Evolutionary conservation across 129 eudicot species (phyloP), one percentile per base, ranked within the genome.

Genomic region (Logfia minima): DNA sequence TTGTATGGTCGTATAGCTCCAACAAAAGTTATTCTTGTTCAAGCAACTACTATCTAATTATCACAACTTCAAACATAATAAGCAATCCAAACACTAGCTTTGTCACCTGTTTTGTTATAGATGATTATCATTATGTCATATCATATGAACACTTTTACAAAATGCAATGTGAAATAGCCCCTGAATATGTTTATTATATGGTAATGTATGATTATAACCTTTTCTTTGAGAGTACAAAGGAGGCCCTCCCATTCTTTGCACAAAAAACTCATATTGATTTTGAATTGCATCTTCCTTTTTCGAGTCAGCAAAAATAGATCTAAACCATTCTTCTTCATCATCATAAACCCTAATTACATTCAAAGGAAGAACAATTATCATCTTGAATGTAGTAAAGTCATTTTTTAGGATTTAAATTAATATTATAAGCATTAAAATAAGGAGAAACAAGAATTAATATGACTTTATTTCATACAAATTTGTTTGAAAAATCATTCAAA

Each of bases 161-260:
- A 5, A 5, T 7, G 37, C 37, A 17, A 17, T 52, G 19, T 16
- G 8, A 52, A 52, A 18, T 2, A 53, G 8, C 21, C 8, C 58
- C 6, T 53, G 60, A 18, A 13, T 19, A 55, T 13, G 61, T 5
- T 3, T 17, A 53, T 1, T 21, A 18, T 5, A 55, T 13, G 3
- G 61, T 55, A 68, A 29, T 4, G 29, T 67, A 37, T 37, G 70
- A 16, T 78, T 13, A 48, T 48, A 72, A 94, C 99, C 99, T 87
- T 83, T 94, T 79, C 99, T 91, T 85, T 91, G 92, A 63, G 92
- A 86, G 82, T 76, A 94, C 31, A 91, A 72, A 65, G 96, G 93
- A 71, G 99, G 99, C 37, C 99, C 99, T 72, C 99, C 99, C 99
- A 91, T 91, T 86, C 99, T 86, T 74, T 94, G 99, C 81, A 87